These are phyloP conservation scores for Chrysoporthe austroafricana DNA, from an alignment of 2,329 filamentous ascomycete genomes.

Conservation along the genomic window DNA sequence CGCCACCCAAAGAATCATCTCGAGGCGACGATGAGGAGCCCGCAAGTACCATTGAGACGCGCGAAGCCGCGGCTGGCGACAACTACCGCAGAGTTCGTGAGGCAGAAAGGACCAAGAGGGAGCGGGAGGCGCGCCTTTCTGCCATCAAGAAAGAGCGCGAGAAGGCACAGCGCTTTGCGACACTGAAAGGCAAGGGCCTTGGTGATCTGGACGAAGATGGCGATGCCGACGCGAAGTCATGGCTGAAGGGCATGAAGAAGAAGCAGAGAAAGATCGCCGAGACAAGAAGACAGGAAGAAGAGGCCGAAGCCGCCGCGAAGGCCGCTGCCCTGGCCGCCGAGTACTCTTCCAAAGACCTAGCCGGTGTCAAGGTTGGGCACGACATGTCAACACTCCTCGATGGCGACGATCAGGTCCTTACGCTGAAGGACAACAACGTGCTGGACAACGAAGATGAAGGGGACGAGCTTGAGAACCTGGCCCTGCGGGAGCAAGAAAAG, in stretches of 20 bases:
- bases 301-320: constrained; percentile 76
- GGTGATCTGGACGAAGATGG: constrained; percentile 72
- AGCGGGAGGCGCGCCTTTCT: constrained; percentile 78
- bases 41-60: constrained; percentile 82
- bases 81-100: constrained; percentile 71
- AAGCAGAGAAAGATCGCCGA: constrained; percentile 88
- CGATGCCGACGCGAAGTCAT: constrained; percentile 78
- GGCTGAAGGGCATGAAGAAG: constrained; percentile 90
- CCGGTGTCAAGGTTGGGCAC: constrained; percentile 90
- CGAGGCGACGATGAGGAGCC: constrained; percentile 69
- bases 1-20: constrained; percentile 41
- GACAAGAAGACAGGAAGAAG: constrained; percentile 71
- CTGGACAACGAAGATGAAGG: constrained; percentile 83
- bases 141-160: constrained; percentile 89
- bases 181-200: constrained; percentile 81
- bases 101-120: constrained; percentile 76
- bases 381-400: constrained; percentile 81
- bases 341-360: constrained; percentile 84
- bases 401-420: constrained; percentile 85
- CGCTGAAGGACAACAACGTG: constrained; percentile 90
- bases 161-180: constrained; percentile 72
- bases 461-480: constrained; percentile 83
- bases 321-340: constrained; percentile 64
- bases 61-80: constrained; percentile 72
- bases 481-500: constrained; percentile 72